Evolutionary conservation across 2,329 filamentous ascomycete species (phyloP), one percentile per base, ranked within the genome.

Genomic region (Aspergillus viridinutans): DNA sequence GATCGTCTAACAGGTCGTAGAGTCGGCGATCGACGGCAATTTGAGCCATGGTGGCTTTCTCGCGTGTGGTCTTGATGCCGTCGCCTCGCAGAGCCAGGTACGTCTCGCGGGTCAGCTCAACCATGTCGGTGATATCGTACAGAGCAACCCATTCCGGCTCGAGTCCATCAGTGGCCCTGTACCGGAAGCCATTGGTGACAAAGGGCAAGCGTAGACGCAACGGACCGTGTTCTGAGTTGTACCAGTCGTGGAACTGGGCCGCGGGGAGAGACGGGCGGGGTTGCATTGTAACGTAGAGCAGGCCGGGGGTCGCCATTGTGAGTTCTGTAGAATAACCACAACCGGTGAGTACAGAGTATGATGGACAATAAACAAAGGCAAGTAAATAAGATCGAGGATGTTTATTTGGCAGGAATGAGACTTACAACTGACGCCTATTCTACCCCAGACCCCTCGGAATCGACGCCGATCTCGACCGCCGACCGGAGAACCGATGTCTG

Each of bases 211-310:
- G 87, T 6, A 95, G 83, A 50, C 91, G 88, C 17, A 86, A 84
- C 20, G 91, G 91, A 54, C 91, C 91, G 76, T 96, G 91, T 77
- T 96, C 91, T 74, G 92, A 94, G 78, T 95, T 92, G 79, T 96
- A 96, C 90, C 90, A 93, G 72, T 95, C 90, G 74, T 95, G 89
- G 76, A 96, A 95, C 67, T 90, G 85, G 60, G 84, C 80, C 50
- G 82, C 74, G 55, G 86, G 79, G 65, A 91, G 81, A 63, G 81
- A 82, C 56, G 83, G 79, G 72, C 83, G 81, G 66, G 90, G 90
- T 75, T 92, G 86, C 88, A 95, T 95, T 17, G 90, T 92, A 64
- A 96, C 91, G 72, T 88, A 91, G 69, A 96, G 85, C 67, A 92
- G 85, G 58, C 90, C 90, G 9, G 83, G 83, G 54, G 74, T 78